phyloP scores from a whole-genome alignment of 1,139 yeast species.

The Yarrowia galli region DNA sequence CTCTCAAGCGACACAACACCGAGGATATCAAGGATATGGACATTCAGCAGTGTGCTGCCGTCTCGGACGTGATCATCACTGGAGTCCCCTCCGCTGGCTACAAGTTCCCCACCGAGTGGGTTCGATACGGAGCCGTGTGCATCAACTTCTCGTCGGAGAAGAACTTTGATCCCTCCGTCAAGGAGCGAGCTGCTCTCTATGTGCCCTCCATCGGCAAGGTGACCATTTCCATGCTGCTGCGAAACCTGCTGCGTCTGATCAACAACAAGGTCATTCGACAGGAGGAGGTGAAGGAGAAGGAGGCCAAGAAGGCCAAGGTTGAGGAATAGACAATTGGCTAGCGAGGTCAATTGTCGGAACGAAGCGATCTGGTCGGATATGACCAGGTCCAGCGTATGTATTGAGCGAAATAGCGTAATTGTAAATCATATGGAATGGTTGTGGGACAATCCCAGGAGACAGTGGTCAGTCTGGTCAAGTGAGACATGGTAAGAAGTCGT shows the following conservation, averaged over 20 bases:
- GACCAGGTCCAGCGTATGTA: background rate
- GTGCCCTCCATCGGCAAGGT: slow-evolving; percentile 97
- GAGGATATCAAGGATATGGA: slow-evolving; percentile 60
- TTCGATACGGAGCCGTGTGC: slow-evolving; percentile 87
- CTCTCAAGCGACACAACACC: slow-evolving; percentile 82
- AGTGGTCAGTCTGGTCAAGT: too few relatives aligned
- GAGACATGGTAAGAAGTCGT: too few relatives aligned
- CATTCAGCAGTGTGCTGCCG: slow-evolving; percentile 69
- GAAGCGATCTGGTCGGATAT: background rate
- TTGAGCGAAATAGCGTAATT: slow-evolving; percentile 18
- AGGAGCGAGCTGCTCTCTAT: slow-evolving; percentile 83
- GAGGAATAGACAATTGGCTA: background rate
- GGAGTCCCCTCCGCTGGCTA: slow-evolving; percentile 88
- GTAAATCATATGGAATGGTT: slow-evolving; percentile 3
- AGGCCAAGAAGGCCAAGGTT: slow-evolving; percentile 35
- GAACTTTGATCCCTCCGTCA: slow-evolving; percentile 82
- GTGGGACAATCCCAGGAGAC: too few relatives aligned
- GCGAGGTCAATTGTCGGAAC: background rate
- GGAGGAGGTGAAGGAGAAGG: slow-evolving; percentile 31
- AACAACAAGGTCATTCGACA: slow-evolving; percentile 59
- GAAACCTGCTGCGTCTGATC: slow-evolving; percentile 82
- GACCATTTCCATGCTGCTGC: slow-evolving; percentile 88
- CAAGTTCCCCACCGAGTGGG: slow-evolving; percentile 82
- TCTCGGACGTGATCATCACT: slow-evolving; percentile 90
- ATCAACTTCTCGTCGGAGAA: slow-evolving; percentile 89